These are phyloP conservation scores for Fusarium papillatum DNA, from an alignment of 2,329 filamentous ascomycete genomes.

Conservation along the genomic window DNA sequence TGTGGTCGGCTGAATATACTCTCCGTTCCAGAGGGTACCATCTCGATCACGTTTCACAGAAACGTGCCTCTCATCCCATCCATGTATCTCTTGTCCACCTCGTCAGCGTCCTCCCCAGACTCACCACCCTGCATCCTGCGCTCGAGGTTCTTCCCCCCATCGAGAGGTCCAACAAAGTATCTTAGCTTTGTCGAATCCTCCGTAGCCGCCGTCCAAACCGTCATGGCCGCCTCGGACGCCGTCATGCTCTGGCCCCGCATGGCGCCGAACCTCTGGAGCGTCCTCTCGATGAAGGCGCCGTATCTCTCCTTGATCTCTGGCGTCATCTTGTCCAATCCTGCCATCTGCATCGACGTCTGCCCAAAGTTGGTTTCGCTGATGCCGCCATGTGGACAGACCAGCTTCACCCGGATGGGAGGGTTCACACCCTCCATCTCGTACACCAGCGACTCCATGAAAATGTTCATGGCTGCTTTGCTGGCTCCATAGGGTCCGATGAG, in stretches of 20 bases:
- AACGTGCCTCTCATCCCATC: slow-evolving; percentile 28
- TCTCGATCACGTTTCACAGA: slow-evolving; percentile 36
- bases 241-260: slow-evolving; percentile 34
- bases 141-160: slow-evolving; percentile 10
- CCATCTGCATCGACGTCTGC: slow-evolving; percentile 27
- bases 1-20: not conserved
- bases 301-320: slow-evolving; percentile 25
- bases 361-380: slow-evolving; percentile 27
- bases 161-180: slow-evolving; percentile 21
- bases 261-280: slow-evolving; percentile 28
- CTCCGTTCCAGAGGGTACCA: slow-evolving; percentile 1
- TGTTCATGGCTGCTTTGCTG: slow-evolving; percentile 34
- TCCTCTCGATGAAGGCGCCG: slow-evolving; percentile 16
- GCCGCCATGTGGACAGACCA: slow-evolving; percentile 18
- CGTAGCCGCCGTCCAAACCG: slow-evolving; percentile 17
- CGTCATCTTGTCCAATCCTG: slow-evolving; percentile 33
- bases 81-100: slow-evolving; percentile 31
- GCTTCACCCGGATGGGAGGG: slow-evolving; percentile 20
- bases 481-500: slow-evolving; percentile 28
- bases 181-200: slow-evolving; percentile 18
- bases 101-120: slow-evolving; percentile 2
- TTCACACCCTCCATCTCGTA: slow-evolving; percentile 20
- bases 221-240: slow-evolving; percentile 18
- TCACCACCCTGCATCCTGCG: slow-evolving; percentile 18
- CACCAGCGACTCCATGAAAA: slow-evolving; percentile 14